Conservation (phyloP, 2,329 filamentous ascomycete genomes). For the Xylogone sp. region DNA sequence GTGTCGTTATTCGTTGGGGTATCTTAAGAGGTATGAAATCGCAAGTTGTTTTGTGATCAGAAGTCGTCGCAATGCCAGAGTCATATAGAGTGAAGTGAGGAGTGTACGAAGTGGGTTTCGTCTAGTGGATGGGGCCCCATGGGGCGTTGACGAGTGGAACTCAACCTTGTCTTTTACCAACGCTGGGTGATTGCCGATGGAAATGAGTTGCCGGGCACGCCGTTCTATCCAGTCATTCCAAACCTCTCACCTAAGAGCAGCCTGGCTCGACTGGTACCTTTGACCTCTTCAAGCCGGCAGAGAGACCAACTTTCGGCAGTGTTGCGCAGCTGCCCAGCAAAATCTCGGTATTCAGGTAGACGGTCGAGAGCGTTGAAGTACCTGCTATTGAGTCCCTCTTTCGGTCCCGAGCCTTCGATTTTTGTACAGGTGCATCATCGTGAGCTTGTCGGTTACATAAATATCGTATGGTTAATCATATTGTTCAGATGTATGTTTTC, state of each 20-base stretch:
- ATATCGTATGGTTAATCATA: no score
- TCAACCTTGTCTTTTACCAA: not conserved
- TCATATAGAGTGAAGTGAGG: not conserved
- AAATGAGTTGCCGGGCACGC: not conserved
- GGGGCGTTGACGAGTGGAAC: not conserved
- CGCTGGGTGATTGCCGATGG: not conserved
- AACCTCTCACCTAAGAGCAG: not conserved
- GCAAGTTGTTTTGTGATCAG: not conserved
- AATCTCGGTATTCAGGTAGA: not conserved
- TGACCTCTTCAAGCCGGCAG: not conserved
- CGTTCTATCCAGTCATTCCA: not conserved
- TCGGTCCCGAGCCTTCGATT: no score
- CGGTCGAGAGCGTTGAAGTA: no score
- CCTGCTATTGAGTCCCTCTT: no score
- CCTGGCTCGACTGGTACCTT: not conserved
- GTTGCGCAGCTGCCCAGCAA: not conserved
- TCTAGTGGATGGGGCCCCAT: not conserved
- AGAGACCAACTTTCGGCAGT: not conserved
- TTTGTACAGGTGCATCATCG: no score
- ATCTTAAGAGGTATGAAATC: no score
- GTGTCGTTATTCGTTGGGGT: not conserved
- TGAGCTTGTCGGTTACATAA: no score
- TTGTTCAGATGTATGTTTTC: no score
- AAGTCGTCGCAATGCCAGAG: not conserved
- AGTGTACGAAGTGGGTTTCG: not conserved